phyloP scores from a whole-genome alignment of 495 filamentous ascomycete genomes.

The Penicillium silybi region DNA sequence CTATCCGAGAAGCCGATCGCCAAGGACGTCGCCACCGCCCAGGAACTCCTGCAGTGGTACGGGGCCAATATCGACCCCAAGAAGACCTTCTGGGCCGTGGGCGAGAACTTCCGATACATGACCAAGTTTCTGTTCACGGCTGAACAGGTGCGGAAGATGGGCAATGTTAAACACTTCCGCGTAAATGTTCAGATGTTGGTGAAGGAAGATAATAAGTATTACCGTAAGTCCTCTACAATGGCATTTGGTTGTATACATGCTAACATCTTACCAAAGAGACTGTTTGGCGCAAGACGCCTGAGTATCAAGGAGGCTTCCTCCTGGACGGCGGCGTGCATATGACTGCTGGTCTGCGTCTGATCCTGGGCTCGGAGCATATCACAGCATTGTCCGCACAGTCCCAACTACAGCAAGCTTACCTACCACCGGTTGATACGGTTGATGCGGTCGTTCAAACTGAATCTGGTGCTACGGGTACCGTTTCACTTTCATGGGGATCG shows the following conservation, averaged over 20 bases:
- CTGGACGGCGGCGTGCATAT: conserved; percentile 76
- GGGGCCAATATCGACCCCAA: conserved; percentile 41
- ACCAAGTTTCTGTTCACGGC: conserved; percentile 53
- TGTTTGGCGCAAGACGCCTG: conserved; percentile 67
- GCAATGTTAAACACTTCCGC: conserved; percentile 61
- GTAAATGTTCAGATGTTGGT: conserved; percentile 54
- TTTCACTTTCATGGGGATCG: conserved; percentile 64
- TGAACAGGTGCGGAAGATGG: conserved; percentile 55
- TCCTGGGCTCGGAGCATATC: conserved; percentile 51
- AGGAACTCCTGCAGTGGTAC: conserved; percentile 61
- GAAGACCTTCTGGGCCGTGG: conserved; percentile 59
- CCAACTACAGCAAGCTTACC: conserved; percentile 52
- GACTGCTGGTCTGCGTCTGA: conserved; percentile 56
- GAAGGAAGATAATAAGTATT: conserved; percentile 54
- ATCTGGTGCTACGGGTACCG: conserved; percentile 58
- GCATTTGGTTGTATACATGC: background rate
- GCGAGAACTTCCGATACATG: conserved; percentile 73
- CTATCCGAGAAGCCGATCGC: conserved; percentile 83
- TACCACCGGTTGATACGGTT: conserved; percentile 73
- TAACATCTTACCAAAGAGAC: conserved; percentile 44
- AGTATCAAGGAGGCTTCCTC: conserved; percentile 74
- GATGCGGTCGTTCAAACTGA: conserved; percentile 58
- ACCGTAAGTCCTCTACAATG: conserved; percentile 31
- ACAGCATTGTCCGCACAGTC: conserved; percentile 56
- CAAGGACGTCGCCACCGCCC: conserved; percentile 57